These are phyloP conservation scores for Suillus occidentalis DNA, from an alignment of 768 basidiomycete genomes.

Conservation along the genomic window DNA sequence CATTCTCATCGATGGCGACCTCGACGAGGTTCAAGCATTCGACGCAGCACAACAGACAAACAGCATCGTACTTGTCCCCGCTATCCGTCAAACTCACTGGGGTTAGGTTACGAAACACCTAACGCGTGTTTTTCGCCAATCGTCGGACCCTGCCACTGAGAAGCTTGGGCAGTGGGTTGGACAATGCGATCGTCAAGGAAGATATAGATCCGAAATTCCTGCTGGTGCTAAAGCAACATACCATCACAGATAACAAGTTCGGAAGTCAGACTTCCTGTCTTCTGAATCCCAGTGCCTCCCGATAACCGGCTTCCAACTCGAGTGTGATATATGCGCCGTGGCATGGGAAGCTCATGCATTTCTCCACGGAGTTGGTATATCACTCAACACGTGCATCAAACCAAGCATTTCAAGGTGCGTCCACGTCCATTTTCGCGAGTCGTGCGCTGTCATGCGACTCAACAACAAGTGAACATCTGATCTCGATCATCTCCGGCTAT, in stretches of 20 bases:
- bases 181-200: slow-evolving; percentile 8
- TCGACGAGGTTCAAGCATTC: not conserved
- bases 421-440: not conserved
- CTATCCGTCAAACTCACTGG: not conserved
- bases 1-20: not conserved
- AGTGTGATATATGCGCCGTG: not conserved
- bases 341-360: not conserved
- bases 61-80: not conserved
- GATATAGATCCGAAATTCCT: not conserved
- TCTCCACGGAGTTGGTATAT: not conserved
- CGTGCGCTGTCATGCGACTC: not conserved
- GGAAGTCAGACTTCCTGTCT: not conserved
- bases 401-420: not conserved
- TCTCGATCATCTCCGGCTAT: not conserved
- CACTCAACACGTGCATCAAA: slow-evolving; percentile 3
- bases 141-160: slow-evolving; percentile 22
- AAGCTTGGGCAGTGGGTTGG: slow-evolving; percentile 16
- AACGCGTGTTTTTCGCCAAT: slow-evolving; percentile 1
- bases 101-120: not conserved
- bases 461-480: not conserved
- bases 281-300: not conserved
- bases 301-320: not conserved
- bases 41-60: not conserved
- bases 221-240: not conserved
- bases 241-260: not conserved